phyloP scores from a whole-genome alignment of 2,329 filamentous ascomycete genomes.

The Penicillium sp. region DNA sequence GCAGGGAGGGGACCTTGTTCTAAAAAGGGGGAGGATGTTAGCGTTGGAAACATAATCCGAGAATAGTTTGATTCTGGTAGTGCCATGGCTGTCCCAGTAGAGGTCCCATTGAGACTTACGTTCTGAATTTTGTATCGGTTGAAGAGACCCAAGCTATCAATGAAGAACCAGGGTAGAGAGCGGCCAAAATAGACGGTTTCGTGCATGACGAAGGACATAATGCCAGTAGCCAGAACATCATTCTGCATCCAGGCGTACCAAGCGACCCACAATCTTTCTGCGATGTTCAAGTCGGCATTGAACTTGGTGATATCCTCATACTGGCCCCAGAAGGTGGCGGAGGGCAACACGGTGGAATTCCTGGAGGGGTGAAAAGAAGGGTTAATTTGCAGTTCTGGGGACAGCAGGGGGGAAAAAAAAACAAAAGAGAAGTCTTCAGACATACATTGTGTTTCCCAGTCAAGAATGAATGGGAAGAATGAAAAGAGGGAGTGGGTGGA shows the following conservation, averaged over 20 bases:
- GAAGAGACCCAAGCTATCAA: slow-evolving; percentile 85
- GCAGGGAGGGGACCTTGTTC: slow-evolving; percentile 86
- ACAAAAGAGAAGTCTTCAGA: background rate
- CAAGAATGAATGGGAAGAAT: background rate
- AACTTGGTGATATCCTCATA: slow-evolving; percentile 68
- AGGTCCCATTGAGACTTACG: too few species aligned
- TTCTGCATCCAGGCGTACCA: slow-evolving; percentile 99
- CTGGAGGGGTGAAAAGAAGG: slow-evolving; percentile 29
- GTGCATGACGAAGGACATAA: slow-evolving; percentile 97
- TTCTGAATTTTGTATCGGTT: slow-evolving; percentile 93
- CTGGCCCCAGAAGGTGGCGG: slow-evolving; percentile 67
- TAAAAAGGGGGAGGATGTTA: slow-evolving; percentile 32
- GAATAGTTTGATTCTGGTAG: background rate
- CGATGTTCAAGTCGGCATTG: slow-evolving; percentile 84
- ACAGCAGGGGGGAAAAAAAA: background rate
- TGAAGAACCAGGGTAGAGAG: slow-evolving; percentile 86
- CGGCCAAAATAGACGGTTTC: slow-evolving; percentile 94
- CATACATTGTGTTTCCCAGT: slow-evolving; percentile 17
- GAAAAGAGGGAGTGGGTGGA: background rate
- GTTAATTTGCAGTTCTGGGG: too few species aligned
- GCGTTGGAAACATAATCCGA: background rate
- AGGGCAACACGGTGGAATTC: slow-evolving; percentile 54
- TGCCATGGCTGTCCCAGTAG: too few species aligned
- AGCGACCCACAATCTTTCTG: slow-evolving; percentile 89
- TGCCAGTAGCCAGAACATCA: slow-evolving; percentile 91